phyloP scores from a whole-genome alignment of 2,329 filamentous ascomycete genomes.

The Fusarium lyarnte region DNA sequence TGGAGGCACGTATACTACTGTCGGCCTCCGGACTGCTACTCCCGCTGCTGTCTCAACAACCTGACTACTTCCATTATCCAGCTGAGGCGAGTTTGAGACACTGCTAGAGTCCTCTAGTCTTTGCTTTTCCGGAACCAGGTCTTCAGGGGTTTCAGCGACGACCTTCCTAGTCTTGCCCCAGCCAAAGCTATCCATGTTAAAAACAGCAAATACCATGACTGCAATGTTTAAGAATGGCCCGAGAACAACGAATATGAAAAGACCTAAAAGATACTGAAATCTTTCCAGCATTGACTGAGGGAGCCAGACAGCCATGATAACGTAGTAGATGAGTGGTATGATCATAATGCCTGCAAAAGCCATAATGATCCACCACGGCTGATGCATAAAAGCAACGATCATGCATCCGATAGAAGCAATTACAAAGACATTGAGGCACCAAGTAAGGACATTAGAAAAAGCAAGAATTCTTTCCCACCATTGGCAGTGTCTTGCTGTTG shows the following conservation, averaged over 20 bases:
- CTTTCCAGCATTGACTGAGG: conserved; percentile 36
- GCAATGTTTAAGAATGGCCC: conserved; percentile 41
- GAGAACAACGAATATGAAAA: conserved; percentile 35
- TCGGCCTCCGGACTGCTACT: not conserved
- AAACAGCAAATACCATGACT: conserved; percentile 41
- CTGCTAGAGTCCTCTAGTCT: not conserved
- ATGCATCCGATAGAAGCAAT: conserved; percentile 42
- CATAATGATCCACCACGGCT: conserved; percentile 41
- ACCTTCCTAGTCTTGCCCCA: conserved; percentile 43
- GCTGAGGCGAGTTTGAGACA: not conserved
- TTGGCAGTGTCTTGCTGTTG: conserved; percentile 31
- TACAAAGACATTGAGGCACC: conserved; percentile 41
- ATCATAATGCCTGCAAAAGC: conserved; percentile 42
- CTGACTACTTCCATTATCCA: not conserved
- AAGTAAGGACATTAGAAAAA: conserved; percentile 38
- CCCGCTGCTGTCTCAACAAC: not conserved
- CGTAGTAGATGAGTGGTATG: conserved; percentile 37
- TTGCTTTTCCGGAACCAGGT: conserved; percentile 11
- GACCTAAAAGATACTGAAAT: conserved; percentile 33
- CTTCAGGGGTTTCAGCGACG: conserved; percentile 11
- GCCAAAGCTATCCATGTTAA: conserved; percentile 43
- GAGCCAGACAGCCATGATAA: conserved; percentile 39
- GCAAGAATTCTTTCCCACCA: conserved; percentile 41
- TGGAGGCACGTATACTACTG: conserved; percentile 15
- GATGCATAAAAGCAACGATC: conserved; percentile 42